Conservation (phyloP, 495 filamentous ascomycete genomes). For the Lasiosphaeria miniovina region DNA sequence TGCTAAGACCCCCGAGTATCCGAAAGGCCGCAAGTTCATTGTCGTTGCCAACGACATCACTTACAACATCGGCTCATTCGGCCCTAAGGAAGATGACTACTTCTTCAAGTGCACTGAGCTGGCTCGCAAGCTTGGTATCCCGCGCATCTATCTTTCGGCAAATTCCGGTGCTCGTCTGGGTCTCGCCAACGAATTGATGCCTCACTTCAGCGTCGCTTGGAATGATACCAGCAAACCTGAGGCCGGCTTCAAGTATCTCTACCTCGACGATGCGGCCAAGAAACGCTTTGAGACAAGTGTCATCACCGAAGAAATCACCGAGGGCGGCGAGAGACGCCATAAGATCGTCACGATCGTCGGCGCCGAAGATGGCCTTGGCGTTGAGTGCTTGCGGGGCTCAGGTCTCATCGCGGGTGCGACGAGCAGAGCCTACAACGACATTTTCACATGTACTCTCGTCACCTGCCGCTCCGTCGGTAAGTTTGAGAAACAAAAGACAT, state of each 20-base stretch:
- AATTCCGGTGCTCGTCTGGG: constrained; percentile 99
- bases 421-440: constrained; percentile 94
- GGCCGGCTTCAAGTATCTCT: constrained; percentile 97
- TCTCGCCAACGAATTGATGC: constrained; percentile 94
- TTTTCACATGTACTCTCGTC: constrained; percentile 97
- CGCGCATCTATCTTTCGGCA: constrained; percentile 94
- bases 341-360: constrained; percentile 94
- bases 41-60: constrained; percentile 99
- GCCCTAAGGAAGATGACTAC: constrained; percentile 93
- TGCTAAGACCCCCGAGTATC: constrained; percentile 97
- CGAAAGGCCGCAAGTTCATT: constrained; percentile 84
- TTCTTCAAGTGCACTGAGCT: constrained; percentile 99
- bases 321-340: constrained; percentile 86
- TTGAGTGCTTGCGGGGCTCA: constrained; percentile 95
- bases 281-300: constrained; percentile 86
- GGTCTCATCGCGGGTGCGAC: constrained; percentile 98
- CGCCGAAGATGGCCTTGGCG: constrained; percentile 92
- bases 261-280: constrained; percentile 83
- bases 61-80: constrained; percentile 97
- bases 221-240: constrained; percentile 82
- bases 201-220: constrained; percentile 95
- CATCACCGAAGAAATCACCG: constrained; percentile 80
- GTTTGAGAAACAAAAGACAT: constrained; percentile 16
- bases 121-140: constrained; percentile 87
- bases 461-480: constrained; percentile 92